These are phyloP conservation scores for Plantago ovata DNA, from an alignment of 257 asterid species.

Conservation along the genomic window DNA sequence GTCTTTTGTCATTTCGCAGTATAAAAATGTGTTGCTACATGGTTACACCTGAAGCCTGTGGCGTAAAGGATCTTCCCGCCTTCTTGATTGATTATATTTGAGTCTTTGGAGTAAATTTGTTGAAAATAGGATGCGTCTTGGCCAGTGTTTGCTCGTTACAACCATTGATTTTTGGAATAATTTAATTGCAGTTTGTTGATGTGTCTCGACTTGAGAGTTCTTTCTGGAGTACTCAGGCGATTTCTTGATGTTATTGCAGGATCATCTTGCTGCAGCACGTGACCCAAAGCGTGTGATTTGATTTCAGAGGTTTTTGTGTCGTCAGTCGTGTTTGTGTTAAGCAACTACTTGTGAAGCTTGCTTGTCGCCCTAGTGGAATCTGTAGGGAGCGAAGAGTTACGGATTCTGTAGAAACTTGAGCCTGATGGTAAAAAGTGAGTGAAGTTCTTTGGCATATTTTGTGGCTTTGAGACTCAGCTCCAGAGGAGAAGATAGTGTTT, in stretches of 20 bases:
- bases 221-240: background rate
- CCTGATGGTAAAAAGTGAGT: background rate
- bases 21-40: no score
- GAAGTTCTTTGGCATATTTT: constrained; percentile 17
- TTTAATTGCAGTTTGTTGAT: background rate
- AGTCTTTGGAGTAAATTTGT: no score
- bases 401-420: constrained; percentile 2
- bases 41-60: background rate
- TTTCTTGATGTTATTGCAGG: constrained; percentile 47
- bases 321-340: constrained; percentile 11
- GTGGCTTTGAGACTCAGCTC: constrained; percentile 12
- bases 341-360: constrained; percentile 12
- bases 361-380: constrained; percentile 10
- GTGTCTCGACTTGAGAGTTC: constrained; percentile 2
- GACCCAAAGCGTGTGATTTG: constrained; percentile 66
- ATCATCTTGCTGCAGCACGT: constrained; percentile 91
- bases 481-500: constrained; percentile 6
- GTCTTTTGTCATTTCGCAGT: no score
- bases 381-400: constrained; percentile 17
- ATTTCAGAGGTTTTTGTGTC: constrained; percentile 15
- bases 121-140: background rate
- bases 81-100: no score
- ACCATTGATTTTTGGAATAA: background rate
- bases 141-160: constrained; percentile 10
- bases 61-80: no score